phyloP scores from a whole-genome alignment of 1,284 basidiomycete species.

The Apiotrichum montevideense region DNA sequence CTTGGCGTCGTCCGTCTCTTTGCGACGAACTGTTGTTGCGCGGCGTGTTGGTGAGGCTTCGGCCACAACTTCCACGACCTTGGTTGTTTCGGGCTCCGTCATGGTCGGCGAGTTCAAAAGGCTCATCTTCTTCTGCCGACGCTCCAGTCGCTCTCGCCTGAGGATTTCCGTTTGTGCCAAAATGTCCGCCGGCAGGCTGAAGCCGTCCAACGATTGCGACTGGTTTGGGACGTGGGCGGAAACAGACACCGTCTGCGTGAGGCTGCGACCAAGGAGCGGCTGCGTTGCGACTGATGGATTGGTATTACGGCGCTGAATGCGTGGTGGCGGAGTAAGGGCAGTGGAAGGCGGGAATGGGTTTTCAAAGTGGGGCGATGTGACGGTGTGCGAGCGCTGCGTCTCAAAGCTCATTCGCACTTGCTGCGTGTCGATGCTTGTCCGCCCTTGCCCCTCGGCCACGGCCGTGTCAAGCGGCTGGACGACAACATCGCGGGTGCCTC shows the following conservation, averaged over 20 bases:
- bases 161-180: slow-evolving; percentile 76
- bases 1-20: slow-evolving; percentile 44
- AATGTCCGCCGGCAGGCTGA: slow-evolving; percentile 54
- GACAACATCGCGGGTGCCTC: neutral
- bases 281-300: slow-evolving; percentile 23
- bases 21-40: slow-evolving; percentile 1
- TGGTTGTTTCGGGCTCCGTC: slow-evolving; percentile 19
- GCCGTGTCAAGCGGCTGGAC: neutral
- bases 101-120: neutral
- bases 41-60: slow-evolving; percentile 32
- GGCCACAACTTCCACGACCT: slow-evolving; percentile 48
- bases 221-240: neutral
- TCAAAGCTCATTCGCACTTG: neutral
- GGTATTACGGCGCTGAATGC: slow-evolving; percentile 31
- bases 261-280: slow-evolving; percentile 1
- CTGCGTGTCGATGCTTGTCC: slow-evolving; percentile 1
- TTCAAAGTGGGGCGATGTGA: neutral
- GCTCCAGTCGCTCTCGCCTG: slow-evolving; percentile 61
- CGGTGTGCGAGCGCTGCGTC: neutral
- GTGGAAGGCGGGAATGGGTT: neutral
- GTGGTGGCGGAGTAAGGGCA: slow-evolving; percentile 7
- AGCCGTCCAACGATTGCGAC: slow-evolving; percentile 1
- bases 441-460: neutral
- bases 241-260: slow-evolving; percentile 10
- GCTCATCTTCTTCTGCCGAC: slow-evolving; percentile 52